Conservation (phyloP, 2,329 filamentous ascomycete species). For the Colletotrichum lini region DNA sequence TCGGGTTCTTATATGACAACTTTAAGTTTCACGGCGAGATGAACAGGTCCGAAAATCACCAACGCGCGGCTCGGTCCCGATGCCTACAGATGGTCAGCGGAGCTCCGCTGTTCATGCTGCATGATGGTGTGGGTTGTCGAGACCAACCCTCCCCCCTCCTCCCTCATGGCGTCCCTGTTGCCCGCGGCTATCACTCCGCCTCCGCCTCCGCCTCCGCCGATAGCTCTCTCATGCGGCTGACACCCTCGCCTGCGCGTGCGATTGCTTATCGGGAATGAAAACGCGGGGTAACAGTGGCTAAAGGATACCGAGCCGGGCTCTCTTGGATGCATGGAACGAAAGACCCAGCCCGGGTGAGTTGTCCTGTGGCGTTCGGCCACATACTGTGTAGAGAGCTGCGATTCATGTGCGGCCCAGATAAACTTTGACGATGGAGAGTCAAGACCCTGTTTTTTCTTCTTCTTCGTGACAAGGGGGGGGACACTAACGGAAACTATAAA, state of each 20-base stretch:
- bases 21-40: background rate
- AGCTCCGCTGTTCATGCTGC: constrained; percentile 26
- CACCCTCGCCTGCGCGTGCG: background rate
- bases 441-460: no score
- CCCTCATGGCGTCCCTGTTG: background rate
- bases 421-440: no score
- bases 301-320: background rate
- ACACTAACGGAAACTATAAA: no score
- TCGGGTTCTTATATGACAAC: constrained; percentile 13
- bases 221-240: background rate
- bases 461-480: no score
- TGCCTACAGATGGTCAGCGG: constrained; percentile 9
- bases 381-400: no score
- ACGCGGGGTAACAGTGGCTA: background rate
- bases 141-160: background rate
- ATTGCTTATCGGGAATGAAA: background rate
- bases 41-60: background rate
- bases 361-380: no score
- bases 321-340: background rate
- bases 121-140: background rate
- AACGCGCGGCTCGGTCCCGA: background rate
- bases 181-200: constrained; percentile 29
- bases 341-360: no score
- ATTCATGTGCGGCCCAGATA: no score
- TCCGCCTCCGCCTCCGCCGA: constrained; percentile 24